Conservation (phyloP, 2,329 filamentous ascomycete species). For the Colletotrichum sp. region DNA sequence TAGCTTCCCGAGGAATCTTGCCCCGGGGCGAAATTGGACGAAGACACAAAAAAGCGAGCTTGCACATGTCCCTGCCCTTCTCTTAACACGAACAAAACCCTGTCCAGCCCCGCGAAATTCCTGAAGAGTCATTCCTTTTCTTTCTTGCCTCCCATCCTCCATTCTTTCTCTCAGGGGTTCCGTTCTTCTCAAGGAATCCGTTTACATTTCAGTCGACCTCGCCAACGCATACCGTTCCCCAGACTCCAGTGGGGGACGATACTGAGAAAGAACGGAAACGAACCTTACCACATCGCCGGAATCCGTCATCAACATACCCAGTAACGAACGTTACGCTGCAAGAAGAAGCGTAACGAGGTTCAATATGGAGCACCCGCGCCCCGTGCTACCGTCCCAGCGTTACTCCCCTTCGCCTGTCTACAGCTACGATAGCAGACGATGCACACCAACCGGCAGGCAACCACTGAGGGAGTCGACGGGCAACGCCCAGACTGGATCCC, state of each 20-base stretch:
- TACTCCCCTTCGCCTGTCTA: constrained; percentile 54
- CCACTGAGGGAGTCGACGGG: constrained; percentile 59
- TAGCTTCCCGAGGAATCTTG: background rate
- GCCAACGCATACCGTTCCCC: constrained; percentile 4
- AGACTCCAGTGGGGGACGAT: background rate
- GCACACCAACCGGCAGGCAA: constrained; percentile 39
- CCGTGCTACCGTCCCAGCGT: constrained; percentile 56
- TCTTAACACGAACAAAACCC: constrained; percentile 18
- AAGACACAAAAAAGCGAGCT: background rate
- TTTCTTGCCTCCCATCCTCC: constrained; percentile 18
- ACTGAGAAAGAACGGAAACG: background rate
- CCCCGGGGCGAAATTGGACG: background rate
- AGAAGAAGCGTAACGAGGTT: background rate
- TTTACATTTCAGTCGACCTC: constrained; percentile 15
- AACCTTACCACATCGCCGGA: background rate
- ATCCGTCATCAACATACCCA: background rate
- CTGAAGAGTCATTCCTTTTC: constrained; percentile 23
- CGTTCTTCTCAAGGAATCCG: constrained; percentile 23
- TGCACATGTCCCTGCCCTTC: background rate
- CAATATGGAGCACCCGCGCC: constrained; percentile 39
- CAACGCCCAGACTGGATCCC: constrained; percentile 50
- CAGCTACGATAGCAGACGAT: constrained; percentile 49
- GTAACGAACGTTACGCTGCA: background rate
- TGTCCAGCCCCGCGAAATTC: constrained; percentile 20
- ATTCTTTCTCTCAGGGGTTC: constrained; percentile 20